A percentile compares a stretch with the other conserved stretches of the same genome.
Evolutionary conservation across 2,329 filamentous ascomycete species (phyloP).

Genomic region (Fusarium sp.): DNA sequence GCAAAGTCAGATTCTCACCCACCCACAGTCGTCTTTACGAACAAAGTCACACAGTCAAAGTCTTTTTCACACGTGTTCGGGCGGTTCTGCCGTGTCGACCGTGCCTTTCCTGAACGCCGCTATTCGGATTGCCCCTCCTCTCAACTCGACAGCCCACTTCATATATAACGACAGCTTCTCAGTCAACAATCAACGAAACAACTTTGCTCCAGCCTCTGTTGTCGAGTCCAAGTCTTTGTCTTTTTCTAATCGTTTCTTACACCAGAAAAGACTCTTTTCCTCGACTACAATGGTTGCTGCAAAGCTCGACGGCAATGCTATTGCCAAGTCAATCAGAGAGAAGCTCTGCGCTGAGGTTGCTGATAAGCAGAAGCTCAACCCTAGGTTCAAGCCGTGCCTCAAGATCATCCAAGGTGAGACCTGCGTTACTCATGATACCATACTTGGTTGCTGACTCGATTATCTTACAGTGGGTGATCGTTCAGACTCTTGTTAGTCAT

Average conservation of each 20-base stretch:
- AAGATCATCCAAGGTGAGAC: constrained; percentile 92
- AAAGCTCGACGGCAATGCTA: constrained; percentile 95
- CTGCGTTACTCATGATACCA: constrained; percentile 19
- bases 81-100: constrained; percentile 43
- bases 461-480: constrained; percentile 81
- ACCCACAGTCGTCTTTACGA: constrained; percentile 22
- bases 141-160: constrained; percentile 36
- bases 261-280: constrained; percentile 55
- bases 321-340: constrained; percentile 92
- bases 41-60: constrained; percentile 35
- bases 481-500: constrained; percentile 82
- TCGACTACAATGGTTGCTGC: constrained; percentile 82
- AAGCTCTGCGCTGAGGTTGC: constrained; percentile 83
- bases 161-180: constrained; percentile 38
- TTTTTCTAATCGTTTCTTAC: constrained; percentile 11
- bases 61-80: constrained; percentile 41
- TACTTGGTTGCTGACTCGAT: constrained; percentile 42
- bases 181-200: constrained; percentile 25
- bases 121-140: constrained; percentile 46
- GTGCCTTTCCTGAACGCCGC: constrained; percentile 35
- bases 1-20: constrained; percentile 37
- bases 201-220: constrained; percentile 33
- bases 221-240: constrained; percentile 30
- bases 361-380: constrained; percentile 83
- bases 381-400: constrained; percentile 88